Conservation (phyloP, 352 stramenopile species). For the Phytophthora syringae region DNA sequence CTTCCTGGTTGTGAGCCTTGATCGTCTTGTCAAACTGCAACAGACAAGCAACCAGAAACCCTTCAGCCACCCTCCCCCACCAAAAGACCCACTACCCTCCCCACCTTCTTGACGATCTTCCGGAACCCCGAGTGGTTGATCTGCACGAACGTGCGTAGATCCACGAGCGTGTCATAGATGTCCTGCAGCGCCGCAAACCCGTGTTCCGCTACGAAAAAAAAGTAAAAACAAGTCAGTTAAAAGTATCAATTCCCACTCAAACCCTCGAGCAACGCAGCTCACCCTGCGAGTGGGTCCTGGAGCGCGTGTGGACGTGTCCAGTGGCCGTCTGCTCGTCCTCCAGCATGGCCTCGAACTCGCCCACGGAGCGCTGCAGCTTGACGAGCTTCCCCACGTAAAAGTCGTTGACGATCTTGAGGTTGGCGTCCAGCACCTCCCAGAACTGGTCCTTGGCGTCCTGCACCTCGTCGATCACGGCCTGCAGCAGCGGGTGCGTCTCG, state of each 20-base stretch:
- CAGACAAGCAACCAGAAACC: not conserved
- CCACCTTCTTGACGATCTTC: constrained; percentile 94
- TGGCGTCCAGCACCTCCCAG: constrained; percentile 79
- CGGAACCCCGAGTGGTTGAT: constrained; percentile 93
- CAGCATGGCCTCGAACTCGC: constrained; percentile 79
- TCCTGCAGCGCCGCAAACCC: constrained; percentile 87
- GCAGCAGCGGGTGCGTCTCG: constrained; percentile 70
- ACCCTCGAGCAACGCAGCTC: not conserved
- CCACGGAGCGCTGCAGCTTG: constrained; percentile 67
- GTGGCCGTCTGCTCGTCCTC: constrained; percentile 72
- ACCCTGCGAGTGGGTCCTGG: constrained; percentile 70
- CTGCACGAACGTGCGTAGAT: constrained; percentile 90
- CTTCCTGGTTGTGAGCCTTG: constrained; percentile 65
- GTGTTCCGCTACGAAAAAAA: constrained; percentile 46
- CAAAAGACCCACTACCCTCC: not conserved
- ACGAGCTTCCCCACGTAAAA: constrained; percentile 82
- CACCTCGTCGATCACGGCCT: constrained; percentile 60
- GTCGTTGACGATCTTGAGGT: constrained; percentile 87
- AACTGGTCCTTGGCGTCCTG: constrained; percentile 84
- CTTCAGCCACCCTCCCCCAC: not conserved
- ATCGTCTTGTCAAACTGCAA: constrained; percentile 92
- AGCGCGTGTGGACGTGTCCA: constrained; percentile 78
- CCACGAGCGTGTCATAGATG: constrained; percentile 90
- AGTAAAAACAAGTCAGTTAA: constrained; percentile 14
- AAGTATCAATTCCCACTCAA: constrained; percentile 9